These are phyloP conservation scores for Malassezia pachydermatis DNA, from an alignment of 1,284 basidiomycete species.

Conservation along the genomic window DNA sequence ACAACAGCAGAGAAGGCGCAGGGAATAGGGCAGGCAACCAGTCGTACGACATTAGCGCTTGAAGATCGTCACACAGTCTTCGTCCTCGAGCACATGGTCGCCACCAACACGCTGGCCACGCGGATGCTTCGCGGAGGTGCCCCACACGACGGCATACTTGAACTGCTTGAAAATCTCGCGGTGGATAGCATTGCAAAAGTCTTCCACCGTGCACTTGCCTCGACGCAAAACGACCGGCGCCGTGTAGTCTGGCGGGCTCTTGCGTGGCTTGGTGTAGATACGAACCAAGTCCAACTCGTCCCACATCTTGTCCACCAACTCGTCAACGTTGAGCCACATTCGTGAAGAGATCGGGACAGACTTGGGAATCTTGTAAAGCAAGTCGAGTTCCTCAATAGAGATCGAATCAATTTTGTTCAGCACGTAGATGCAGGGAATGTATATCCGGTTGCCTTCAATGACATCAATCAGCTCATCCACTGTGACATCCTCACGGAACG, in stretches of 20 bases:
- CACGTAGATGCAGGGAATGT: slow-evolving; percentile 51
- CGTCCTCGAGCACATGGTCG: slow-evolving; percentile 37
- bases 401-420: slow-evolving; percentile 68
- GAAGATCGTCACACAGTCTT: slow-evolving; percentile 36
- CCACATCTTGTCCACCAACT: slow-evolving; percentile 62
- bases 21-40: too few species aligned
- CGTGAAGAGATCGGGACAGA: slow-evolving; percentile 86
- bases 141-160: slow-evolving; percentile 88
- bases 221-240: slow-evolving; percentile 59
- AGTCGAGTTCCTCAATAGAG: slow-evolving; percentile 93
- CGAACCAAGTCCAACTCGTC: slow-evolving; percentile 51
- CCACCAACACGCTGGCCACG: slow-evolving; percentile 86
- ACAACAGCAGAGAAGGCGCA: too few species aligned
- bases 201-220: slow-evolving; percentile 60
- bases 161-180: slow-evolving; percentile 86
- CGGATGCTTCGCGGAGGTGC: slow-evolving; percentile 85
- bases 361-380: slow-evolving; percentile 79
- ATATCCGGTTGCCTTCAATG: slow-evolving; percentile 60
- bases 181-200: slow-evolving; percentile 71
- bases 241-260: slow-evolving; percentile 75
- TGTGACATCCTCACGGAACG: slow-evolving; percentile 83
- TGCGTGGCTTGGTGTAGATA: slow-evolving; percentile 81
- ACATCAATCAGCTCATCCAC: slow-evolving; percentile 84
- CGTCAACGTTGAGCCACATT: slow-evolving; percentile 94
- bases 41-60: slow-evolving; percentile 19